A percentile compares a stretch with the other conserved stretches of the same genome.
Conservation (phyloP, 257 asterid species). For the Penstemon davidsonii region DNA sequence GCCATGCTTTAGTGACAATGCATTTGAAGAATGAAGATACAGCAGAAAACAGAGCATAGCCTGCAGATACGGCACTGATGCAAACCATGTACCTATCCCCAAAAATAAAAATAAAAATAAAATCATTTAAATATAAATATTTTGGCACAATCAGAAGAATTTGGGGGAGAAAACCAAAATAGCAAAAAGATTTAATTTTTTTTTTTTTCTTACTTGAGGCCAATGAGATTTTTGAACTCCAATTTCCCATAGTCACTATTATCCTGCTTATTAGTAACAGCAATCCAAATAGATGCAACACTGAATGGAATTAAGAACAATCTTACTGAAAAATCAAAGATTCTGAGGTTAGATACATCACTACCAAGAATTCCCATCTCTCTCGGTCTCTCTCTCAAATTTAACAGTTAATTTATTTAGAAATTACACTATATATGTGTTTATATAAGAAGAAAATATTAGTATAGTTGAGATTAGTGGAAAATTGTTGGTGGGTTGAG, state of each 20-base stretch:
- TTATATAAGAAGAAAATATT: too few species aligned
- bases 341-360: constrained; percentile 44
- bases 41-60: constrained; percentile 72
- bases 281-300: constrained; percentile 71
- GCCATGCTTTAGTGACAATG: constrained; percentile 63
- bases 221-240: constrained; percentile 55
- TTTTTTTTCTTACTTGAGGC: constrained; percentile 53
- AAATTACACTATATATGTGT: too few species aligned
- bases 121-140: too few species aligned
- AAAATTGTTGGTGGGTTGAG: too few species aligned
- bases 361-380: constrained; percentile 47
- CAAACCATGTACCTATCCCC: constrained; percentile 70
- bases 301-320: constrained; percentile 60
- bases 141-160: background rate
- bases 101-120: background rate
- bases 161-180: background rate
- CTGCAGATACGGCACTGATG: constrained; percentile 62
- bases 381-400: too few species aligned
- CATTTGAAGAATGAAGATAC: constrained; percentile 55
- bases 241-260: constrained; percentile 58
- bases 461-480: too few species aligned
- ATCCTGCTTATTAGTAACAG: constrained; percentile 48
- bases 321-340: constrained; percentile 66
- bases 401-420: too few species aligned
- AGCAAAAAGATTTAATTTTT: background rate